Base-by-base conservation (phyloP, 345 rosid genomes). In the Citrus trifoliata region DNA sequence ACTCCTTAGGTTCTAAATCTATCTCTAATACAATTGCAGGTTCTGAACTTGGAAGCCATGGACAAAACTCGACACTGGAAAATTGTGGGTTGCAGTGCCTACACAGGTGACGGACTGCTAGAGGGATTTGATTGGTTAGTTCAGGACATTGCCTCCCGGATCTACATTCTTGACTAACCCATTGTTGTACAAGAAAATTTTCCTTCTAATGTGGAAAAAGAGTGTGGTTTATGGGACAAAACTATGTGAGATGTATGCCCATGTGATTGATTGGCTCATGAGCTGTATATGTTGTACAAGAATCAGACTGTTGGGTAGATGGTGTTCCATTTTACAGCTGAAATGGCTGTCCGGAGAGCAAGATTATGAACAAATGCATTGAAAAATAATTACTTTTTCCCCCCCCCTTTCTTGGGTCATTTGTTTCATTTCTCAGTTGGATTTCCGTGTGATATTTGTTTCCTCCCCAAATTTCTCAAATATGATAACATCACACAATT, bases 121-220 rank as follows among this genome's bases (percentile, higher is more conserved):
- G 93, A 91, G 76, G 97, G 92, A 68, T 93, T 93, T 60, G 93
- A 95, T 88, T 95, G 99, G 99, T 82, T 93, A 87, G 96, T 93
- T 84, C 97, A 95, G 85, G 99, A 95, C 81, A 87, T 92, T 66
- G 99, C 96, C 72, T 95, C 97, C 7, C 83, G 97, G 64, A 93
- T 95, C 80, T 95, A 92, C 81, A 82, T 95, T 91, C 97, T 95
- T 58, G 98, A 92, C 79, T 92, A 82, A 69, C n/a, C 37, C 32
- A 18, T 69, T 68, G 46, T 7, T 74, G 55, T 28, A 61, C 14
- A 74, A 74, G 70, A 59, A 33, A 42, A 16, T 63, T 24, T 40
- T 2, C 22, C 67, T 46, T 75, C 6, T 6, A 51, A 13, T 25
- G n/a, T 10, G 42, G 9, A 63, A 46, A 46, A 38, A 64, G 28